phyloP scores from a whole-genome alignment of 345 rosid species.

The Psidium friedrichsthalianum region DNA sequence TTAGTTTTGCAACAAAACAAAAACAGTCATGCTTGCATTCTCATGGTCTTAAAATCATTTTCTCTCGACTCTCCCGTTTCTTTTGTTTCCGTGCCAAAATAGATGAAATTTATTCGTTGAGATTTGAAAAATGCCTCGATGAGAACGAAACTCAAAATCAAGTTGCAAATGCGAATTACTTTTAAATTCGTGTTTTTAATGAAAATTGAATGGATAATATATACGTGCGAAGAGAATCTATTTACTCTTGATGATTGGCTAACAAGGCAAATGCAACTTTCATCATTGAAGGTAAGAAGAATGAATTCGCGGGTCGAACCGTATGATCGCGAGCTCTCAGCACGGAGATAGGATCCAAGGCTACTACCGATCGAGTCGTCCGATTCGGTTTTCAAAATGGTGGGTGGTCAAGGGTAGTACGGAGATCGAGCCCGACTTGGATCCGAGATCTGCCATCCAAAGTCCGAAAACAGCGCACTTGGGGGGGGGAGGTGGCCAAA shows the following conservation, averaged over 20 bases:
- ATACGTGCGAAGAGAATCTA: not conserved
- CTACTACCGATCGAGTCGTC: not conserved
- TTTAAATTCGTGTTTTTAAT: fast-evolving
- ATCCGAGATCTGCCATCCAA: not conserved
- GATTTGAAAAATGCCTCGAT: not conserved
- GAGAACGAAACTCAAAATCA: not conserved
- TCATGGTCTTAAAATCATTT: not conserved
- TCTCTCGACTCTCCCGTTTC: not conserved
- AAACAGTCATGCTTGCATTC: not conserved
- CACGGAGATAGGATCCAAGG: fast-evolving
- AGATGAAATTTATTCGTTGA: not conserved
- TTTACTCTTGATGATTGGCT: too few relatives aligned
- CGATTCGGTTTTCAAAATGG: not conserved
- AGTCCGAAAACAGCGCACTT: not conserved
- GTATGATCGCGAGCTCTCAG: fast-evolving
- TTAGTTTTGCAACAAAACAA: not conserved
- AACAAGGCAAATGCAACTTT: not conserved
- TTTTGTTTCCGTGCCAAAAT: not conserved
- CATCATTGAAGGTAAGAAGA: not conserved
- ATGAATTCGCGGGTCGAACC: not conserved
- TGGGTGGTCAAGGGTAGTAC: not conserved
- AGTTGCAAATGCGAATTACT: too few relatives aligned
- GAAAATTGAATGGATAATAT: not conserved
- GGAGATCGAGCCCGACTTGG: not conserved
- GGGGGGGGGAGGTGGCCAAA: not conserved